phyloP scores from a whole-genome alignment of 352 stramenopile species.

The Globisporangium cederbergense region DNA sequence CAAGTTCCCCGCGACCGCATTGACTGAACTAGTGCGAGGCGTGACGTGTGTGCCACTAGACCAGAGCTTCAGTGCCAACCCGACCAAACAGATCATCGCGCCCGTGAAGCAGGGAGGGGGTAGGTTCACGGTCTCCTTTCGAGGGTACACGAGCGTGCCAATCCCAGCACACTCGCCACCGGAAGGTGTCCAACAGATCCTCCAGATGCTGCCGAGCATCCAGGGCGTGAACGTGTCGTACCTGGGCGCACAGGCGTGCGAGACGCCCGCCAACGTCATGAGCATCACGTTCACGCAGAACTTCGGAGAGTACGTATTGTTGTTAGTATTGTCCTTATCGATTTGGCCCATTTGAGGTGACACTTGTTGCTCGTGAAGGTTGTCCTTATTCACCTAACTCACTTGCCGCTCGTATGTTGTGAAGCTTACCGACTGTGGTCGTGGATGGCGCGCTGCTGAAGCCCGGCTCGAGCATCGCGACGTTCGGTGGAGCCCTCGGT shows the following conservation, averaged over 20 bases:
- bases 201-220: conserved; percentile 49
- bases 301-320: conserved; percentile 63
- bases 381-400: background rate
- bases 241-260: conserved; percentile 54
- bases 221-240: conserved; percentile 52
- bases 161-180: conserved; percentile 48
- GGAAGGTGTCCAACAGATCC: conserved; percentile 25
- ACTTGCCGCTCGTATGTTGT: conserved; percentile 7
- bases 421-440: conserved; percentile 57
- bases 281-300: conserved; percentile 76
- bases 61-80: conserved; percentile 38
- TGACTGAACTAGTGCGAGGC: conserved; percentile 53
- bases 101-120: conserved; percentile 43
- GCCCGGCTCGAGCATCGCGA: conserved; percentile 29
- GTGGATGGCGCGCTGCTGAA: conserved; percentile 32
- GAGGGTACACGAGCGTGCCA: conserved; percentile 54
- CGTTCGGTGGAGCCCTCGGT: conserved; percentile 19
- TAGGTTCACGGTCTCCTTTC: conserved; percentile 55
- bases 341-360: background rate
- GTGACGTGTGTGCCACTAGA: conserved; percentile 48
- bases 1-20: conserved; percentile 39
- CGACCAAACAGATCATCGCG: conserved; percentile 39
- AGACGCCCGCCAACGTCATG: conserved; percentile 59
- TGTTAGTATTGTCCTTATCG: background rate
- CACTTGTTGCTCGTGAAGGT: background rate